A percentile compares a stretch with the other conserved stretches of the same genome.
Evolutionary conservation across 2,329 filamentous ascomycete genomes (phyloP).

Genomic region (Aspergillus tubingensis): DNA sequence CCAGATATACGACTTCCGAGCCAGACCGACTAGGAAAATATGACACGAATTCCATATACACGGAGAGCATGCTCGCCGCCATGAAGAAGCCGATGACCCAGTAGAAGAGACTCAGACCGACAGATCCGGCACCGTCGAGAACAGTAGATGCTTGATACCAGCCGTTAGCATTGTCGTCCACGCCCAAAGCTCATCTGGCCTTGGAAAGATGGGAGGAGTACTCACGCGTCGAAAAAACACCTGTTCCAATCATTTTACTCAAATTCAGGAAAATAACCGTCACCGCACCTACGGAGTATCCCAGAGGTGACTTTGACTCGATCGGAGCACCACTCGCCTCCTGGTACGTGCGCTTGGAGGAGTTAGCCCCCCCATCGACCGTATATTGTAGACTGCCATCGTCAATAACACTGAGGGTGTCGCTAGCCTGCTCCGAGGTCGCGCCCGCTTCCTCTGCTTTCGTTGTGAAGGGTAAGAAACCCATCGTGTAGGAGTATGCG

Average conservation of each 20-base stretch:
- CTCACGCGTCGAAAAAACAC: slow-evolving; percentile 66
- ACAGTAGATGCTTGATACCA: slow-evolving; percentile 55
- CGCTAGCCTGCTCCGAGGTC: background rate
- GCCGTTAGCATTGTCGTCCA: background rate
- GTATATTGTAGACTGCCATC: slow-evolving; percentile 18
- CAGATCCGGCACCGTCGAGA: slow-evolving; percentile 61
- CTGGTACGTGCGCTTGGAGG: slow-evolving; percentile 55
- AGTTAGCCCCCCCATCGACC: slow-evolving; percentile 42
- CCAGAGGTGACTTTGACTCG: slow-evolving; percentile 60
- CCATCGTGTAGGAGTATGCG: background rate
- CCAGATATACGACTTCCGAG: slow-evolving; percentile 67
- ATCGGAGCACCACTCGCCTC: slow-evolving; percentile 65
- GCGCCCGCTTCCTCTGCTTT: background rate
- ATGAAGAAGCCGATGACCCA: slow-evolving; percentile 66
- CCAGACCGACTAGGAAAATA: slow-evolving; percentile 69
- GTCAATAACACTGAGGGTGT: slow-evolving; percentile 11
- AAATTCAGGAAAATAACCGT: slow-evolving; percentile 64
- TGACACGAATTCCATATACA: slow-evolving; percentile 65
- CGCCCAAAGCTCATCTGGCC: background rate
- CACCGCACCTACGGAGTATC: slow-evolving; percentile 58
- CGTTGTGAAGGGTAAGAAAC: background rate
- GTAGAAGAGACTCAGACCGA: slow-evolving; percentile 64
- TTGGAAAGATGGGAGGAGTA: slow-evolving; percentile 9
- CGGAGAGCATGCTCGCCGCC: slow-evolving; percentile 55
- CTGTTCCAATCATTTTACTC: slow-evolving; percentile 65